phyloP scores from a whole-genome alignment of 176 grass and related monocot species.

The Thinopyrum elongatum region DNA sequence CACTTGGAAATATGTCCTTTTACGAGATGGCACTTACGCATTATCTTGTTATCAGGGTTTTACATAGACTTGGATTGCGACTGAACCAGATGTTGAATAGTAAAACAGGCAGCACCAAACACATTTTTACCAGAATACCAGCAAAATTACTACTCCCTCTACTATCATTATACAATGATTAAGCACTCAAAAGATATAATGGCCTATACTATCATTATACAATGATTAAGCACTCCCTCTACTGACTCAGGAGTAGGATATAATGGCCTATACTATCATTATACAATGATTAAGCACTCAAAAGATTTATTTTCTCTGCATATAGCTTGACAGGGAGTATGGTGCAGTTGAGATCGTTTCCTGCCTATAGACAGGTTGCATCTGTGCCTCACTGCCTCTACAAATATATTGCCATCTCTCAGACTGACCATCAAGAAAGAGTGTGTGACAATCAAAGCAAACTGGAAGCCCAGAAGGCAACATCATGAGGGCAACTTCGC shows the following conservation, averaged over 20 bases:
- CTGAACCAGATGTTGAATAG: neutral
- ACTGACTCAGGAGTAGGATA: neutral
- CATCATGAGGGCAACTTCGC: neutral
- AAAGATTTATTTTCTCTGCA: neutral
- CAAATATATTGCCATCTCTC: neutral
- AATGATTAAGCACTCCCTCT: conserved; percentile 2
- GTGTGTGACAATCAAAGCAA: conserved; percentile 5
- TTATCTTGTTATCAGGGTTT: conserved; percentile 11
- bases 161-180: neutral
- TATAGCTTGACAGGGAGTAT: neutral
- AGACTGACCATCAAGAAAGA: conserved; percentile 6
- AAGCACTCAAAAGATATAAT: conserved; percentile 14
- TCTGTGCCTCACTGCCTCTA: neutral
- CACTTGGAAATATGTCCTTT: neutral
- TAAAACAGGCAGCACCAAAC: neutral
- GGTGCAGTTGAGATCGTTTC: neutral
- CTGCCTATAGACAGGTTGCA: neutral
- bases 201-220: conserved; percentile 5
- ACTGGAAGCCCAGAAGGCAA: neutral
- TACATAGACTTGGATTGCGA: neutral
- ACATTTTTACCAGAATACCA: neutral
- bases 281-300: neutral
- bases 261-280: conserved; percentile 17
- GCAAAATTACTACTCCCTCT: neutral
- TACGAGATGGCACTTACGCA: neutral